Evolutionary conservation across 83 land plant species (phyloP).

Genomic region (Picea abies): DNA sequence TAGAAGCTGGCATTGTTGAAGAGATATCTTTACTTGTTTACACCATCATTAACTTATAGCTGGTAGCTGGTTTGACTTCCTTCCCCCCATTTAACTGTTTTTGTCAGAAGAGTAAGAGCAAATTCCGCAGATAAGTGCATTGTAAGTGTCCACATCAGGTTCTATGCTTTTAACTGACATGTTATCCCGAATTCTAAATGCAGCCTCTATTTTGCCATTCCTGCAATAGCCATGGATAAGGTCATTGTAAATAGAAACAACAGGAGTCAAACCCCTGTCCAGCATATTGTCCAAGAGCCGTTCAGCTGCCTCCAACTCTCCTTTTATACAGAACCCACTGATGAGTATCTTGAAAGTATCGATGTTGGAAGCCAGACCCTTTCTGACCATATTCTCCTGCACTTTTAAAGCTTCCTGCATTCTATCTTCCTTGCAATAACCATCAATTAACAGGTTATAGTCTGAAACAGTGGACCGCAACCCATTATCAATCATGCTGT

Average conservation of each 20-base stretch:
- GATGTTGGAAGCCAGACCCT: neutral
- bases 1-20: neutral
- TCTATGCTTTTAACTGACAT: neutral
- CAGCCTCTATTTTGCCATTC: neutral
- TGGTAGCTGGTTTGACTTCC: neutral
- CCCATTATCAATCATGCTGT: neutral
- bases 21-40: neutral
- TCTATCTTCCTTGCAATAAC: slow-evolving; percentile 11
- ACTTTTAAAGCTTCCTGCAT: neutral
- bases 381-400: slow-evolving; percentile 8
- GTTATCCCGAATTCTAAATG: neutral
- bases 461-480: neutral
- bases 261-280: slow-evolving; percentile 5
- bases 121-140: slow-evolving; percentile 10
- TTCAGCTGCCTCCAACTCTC: slow-evolving; percentile 4
- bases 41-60: neutral
- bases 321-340: neutral
- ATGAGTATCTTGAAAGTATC: slow-evolving; percentile 3
- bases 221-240: neutral
- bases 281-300: slow-evolving; percentile 1
- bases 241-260: slow-evolving; percentile 11
- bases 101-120: neutral
- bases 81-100: neutral
- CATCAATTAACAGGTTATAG: slow-evolving; percentile 8
- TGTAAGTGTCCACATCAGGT: slow-evolving; percentile 12